phyloP scores from a whole-genome alignment of 805 yeast species.

The Candida hungchunana region DNA sequence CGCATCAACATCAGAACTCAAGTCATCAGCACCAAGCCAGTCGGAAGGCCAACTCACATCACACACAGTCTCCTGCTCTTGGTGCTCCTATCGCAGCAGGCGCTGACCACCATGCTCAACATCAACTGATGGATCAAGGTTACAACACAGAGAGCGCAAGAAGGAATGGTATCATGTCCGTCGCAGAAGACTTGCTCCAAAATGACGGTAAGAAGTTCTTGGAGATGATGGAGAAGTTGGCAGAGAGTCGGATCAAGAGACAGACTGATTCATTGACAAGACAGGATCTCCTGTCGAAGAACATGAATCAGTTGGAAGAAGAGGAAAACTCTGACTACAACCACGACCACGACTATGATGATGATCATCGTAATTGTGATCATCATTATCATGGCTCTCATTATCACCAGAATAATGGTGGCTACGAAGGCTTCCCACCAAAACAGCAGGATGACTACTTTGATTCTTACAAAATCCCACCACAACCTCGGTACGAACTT shows the following conservation, averaged over 20 bases:
- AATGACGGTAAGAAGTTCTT: conserved; percentile 77
- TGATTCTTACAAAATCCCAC: conserved; percentile 12
- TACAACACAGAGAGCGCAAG: conserved; percentile 9
- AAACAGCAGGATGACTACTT: conserved; percentile 14
- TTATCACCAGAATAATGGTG: background rate
- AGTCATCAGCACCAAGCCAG: no score
- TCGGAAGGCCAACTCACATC: no score
- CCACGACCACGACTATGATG: conserved; percentile 24
- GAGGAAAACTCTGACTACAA: conserved; percentile 27
- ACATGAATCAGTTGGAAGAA: conserved; percentile 27
- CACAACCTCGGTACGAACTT: conserved; percentile 4
- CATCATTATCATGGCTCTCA: conserved; percentile 30
- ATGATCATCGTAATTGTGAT: conserved; percentile 21
- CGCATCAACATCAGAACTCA: no score
- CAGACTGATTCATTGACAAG: conserved; percentile 17
- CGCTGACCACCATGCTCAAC: no score
- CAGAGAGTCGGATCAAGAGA: conserved; percentile 43
- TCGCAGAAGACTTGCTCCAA: conserved; percentile 76
- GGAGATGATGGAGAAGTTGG: conserved; percentile 74
- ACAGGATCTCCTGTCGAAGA: conserved; percentile 16
- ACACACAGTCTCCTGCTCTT: no score
- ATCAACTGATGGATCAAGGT: background rate
- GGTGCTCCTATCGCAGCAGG: no score
- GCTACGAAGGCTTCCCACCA: no score
- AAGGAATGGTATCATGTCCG: conserved; percentile 44